phyloP scores from a whole-genome alignment of 2,329 filamentous ascomycete genomes.

The Calonectria honghensis region DNA sequence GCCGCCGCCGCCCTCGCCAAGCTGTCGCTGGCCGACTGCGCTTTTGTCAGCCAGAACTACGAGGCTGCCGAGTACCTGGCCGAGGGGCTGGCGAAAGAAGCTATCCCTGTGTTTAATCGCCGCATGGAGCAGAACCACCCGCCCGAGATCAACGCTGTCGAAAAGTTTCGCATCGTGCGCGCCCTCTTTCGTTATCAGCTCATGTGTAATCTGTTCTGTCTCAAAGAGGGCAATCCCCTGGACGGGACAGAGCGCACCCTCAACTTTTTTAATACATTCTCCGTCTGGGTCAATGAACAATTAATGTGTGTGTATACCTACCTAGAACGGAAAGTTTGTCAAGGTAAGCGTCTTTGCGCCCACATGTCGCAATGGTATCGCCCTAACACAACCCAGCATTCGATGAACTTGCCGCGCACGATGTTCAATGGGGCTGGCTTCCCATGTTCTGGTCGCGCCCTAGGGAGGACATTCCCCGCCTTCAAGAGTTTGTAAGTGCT shows the following conservation, averaged over 20 bases:
- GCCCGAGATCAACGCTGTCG: background rate
- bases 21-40: slow-evolving; percentile 22
- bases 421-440: background rate
- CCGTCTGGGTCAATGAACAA: slow-evolving; percentile 9
- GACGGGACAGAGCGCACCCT: background rate
- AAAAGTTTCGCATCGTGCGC: slow-evolving; percentile 8
- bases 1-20: background rate
- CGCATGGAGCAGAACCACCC: background rate
- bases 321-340: slow-evolving; percentile 7
- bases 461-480: slow-evolving; percentile 7
- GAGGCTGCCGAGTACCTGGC: background rate
- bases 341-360: background rate
- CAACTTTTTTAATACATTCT: slow-evolving; percentile 12
- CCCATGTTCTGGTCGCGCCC: slow-evolving; percentile 19
- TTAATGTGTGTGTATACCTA: slow-evolving; percentile 17
- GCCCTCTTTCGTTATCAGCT: slow-evolving; percentile 18
- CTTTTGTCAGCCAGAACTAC: slow-evolving; percentile 16
- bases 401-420: slow-evolving; percentile 12
- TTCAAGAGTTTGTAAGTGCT: slow-evolving; percentile 24
- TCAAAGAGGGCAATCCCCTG: slow-evolving; percentile 1
- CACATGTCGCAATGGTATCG: too few relatives aligned
- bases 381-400: background rate
- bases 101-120: background rate
- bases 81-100: background rate
- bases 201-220: slow-evolving; percentile 22